Evolutionary conservation across 1,284 basidiomycete species (phyloP).

Genomic region (Apiotrichum akiyoshidainum): DNA sequence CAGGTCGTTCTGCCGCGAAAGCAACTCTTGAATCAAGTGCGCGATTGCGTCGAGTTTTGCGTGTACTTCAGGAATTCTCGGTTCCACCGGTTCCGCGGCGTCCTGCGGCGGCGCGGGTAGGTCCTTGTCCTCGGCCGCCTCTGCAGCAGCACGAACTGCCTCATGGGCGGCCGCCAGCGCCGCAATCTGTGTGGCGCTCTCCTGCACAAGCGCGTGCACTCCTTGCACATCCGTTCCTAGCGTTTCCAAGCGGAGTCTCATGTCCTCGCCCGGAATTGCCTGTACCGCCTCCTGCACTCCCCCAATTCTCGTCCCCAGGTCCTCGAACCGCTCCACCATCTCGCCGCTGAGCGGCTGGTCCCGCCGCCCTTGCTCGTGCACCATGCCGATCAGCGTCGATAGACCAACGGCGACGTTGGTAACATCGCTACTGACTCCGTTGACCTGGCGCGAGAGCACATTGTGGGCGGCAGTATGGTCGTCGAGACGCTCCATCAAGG

Average conservation of each 20-base stretch:
- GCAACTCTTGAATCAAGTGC: conserved; percentile 35
- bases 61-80: conserved; percentile 26
- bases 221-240: conserved; percentile 11
- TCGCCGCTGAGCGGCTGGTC: conserved; percentile 53
- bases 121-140: conserved; percentile 21
- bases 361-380: conserved; percentile 1
- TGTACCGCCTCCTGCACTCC: neutral
- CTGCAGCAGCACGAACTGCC: conserved; percentile 12
- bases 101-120: conserved; percentile 2
- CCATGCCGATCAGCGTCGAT: neutral
- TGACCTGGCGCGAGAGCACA: conserved; percentile 25
- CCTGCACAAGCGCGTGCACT: conserved; percentile 9
- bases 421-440: conserved; percentile 28
- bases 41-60: conserved; percentile 43
- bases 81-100: conserved; percentile 9
- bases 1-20: conserved; percentile 13
- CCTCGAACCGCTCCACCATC: conserved; percentile 7
- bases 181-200: neutral
- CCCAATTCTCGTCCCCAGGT: neutral
- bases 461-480: conserved; percentile 29
- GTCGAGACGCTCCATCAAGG: conserved; percentile 29
- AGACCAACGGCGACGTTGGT: conserved; percentile 13
- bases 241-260: conserved; percentile 7
- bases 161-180: neutral
- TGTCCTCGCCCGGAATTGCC: neutral